Evolutionary conservation across 352 stramenopile species (phyloP), one percentile per base, ranked within the genome.

Genomic region (Phytopythium helicoides): DNA sequence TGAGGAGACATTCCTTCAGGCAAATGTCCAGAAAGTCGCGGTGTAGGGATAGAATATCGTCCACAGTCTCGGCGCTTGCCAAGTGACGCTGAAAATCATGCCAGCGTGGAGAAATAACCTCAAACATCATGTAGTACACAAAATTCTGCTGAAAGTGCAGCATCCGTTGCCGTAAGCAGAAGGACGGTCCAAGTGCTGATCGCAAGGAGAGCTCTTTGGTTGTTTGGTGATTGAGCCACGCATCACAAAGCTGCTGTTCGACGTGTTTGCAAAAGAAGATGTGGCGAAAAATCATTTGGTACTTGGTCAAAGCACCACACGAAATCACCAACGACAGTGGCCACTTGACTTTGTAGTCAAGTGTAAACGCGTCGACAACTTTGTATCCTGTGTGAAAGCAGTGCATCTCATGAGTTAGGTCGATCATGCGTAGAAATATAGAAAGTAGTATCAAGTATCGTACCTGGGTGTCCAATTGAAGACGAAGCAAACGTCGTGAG

Each of bases 191-290:
- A 39, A 99, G 85, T 7, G 82, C 75, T 16, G 79, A 76, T 10
- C 93, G 87, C 40, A 98, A 67, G 4, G 87, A 80, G 26, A 97
- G 64, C 50, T 97, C 92, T 48, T 97, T 97, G 16, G 84, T 95
- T 9, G 81, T 79, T 53, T 99, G 96, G 62, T 99, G 96, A 49
- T 98, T 96, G 22, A 94, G 68, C 97, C 97, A 99, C 10, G 95
- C 86, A 47, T 92, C 81, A 52, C 97, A 96, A 4, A 99, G 83
- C 28, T 92, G 79, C 11, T 95, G 87, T 72, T 99, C 96, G 5
- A 99, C 97, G 68, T 99, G 95, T 71, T 99, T 99, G 60, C 91
- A 97, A 65, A 99, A 99, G 72, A 99, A 99, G 3, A 99, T 73
- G 51, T 99, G 96, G 0, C 97, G 92, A 61, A 99, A 99, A 16